Evolutionary conservation across 2,329 filamentous ascomycete genomes (phyloP).

Genomic region (Graphilbum ipis-grandicollis): DNA sequence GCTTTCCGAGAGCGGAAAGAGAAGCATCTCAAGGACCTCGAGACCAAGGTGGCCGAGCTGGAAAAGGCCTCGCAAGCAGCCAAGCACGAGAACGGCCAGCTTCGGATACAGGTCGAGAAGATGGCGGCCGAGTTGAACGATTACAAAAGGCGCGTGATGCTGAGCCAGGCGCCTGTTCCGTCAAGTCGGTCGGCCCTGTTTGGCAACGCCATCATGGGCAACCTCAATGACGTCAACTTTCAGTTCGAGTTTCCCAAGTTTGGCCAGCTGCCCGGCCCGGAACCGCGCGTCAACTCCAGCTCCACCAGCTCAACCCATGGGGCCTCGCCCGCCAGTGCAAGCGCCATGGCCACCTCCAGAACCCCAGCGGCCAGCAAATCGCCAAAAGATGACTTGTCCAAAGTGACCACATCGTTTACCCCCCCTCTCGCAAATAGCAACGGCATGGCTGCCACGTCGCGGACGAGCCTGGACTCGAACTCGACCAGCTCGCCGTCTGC

Average conservation of each 20-base stretch:
- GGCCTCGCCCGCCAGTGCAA: too few relatives aligned
- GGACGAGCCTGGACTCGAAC: slow-evolving; percentile 30
- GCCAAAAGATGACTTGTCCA: slow-evolving; percentile 32
- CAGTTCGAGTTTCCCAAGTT: slow-evolving; percentile 95
- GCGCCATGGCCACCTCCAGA: too few relatives aligned
- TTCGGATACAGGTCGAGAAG: slow-evolving; percentile 77
- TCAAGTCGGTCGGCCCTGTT: slow-evolving; percentile 23
- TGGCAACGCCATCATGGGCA: slow-evolving; percentile 33
- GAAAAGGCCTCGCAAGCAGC: slow-evolving; percentile 71
- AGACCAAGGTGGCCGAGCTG: slow-evolving; percentile 57
- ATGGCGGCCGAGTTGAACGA: slow-evolving; percentile 72
- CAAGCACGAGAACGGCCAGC: slow-evolving; percentile 68
- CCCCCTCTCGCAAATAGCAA: slow-evolving; percentile 30
- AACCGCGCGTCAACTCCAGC: slow-evolving; percentile 10
- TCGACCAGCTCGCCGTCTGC: slow-evolving; percentile 48
- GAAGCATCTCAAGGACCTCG: slow-evolving; percentile 71
- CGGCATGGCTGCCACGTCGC: slow-evolving; percentile 22
- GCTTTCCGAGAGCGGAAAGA: slow-evolving; percentile 93
- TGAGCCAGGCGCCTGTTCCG: slow-evolving; percentile 22
- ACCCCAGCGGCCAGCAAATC: too few relatives aligned
- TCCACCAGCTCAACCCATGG: slow-evolving; percentile 6
- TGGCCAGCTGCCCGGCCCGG: slow-evolving; percentile 47
- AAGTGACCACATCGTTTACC: slow-evolving; percentile 41
- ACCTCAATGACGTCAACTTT: slow-evolving; percentile 62
- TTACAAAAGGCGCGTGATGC: slow-evolving; percentile 72